Evolutionary conservation across 768 basidiomycete species (phyloP).

Genomic region (Xerocomus potaroensis): DNA sequence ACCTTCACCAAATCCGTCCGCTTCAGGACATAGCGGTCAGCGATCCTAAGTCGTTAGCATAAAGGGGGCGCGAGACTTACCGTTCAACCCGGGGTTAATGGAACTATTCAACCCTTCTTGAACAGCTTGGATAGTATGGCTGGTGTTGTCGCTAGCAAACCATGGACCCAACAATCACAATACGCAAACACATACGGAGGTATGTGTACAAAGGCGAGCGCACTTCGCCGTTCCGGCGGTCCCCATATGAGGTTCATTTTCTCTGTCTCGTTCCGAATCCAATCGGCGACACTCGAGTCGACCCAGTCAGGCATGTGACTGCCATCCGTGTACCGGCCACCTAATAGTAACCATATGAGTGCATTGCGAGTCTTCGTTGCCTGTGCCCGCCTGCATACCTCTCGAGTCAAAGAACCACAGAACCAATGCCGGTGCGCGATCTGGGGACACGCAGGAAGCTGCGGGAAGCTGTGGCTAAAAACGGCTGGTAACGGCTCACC

Average conservation of each 20-base stretch:
- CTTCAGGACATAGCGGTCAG: constrained; percentile 34
- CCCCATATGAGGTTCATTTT: constrained; percentile 60
- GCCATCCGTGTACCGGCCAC: constrained; percentile 47
- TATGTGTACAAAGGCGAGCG: constrained; percentile 72
- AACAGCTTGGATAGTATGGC: constrained; percentile 32
- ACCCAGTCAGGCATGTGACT: constrained; percentile 62
- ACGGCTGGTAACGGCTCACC: constrained; percentile 23
- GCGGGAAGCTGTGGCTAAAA: not conserved
- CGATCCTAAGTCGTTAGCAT: not conserved
- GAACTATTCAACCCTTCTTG: constrained; percentile 35
- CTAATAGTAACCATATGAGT: constrained; percentile 26
- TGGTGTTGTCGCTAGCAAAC: not conserved
- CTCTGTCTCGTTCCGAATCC: constrained; percentile 52
- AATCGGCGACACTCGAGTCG: constrained; percentile 54
- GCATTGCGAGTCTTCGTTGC: not conserved
- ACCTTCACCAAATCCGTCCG: constrained; percentile 48
- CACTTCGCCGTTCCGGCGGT: constrained; percentile 44
- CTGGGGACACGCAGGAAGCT: not conserved
- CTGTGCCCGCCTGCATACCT: constrained; percentile 31
- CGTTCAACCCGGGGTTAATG: constrained; percentile 41
- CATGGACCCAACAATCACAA: not conserved
- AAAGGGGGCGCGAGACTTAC: constrained; percentile 15
- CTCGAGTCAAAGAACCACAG: constrained; percentile 79
- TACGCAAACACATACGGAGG: constrained; percentile 50
- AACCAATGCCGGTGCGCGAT: constrained; percentile 49